These are phyloP conservation scores for Ocimum tenuiflorum DNA, from an alignment of 257 asterid genomes.

Conservation along the genomic window DNA sequence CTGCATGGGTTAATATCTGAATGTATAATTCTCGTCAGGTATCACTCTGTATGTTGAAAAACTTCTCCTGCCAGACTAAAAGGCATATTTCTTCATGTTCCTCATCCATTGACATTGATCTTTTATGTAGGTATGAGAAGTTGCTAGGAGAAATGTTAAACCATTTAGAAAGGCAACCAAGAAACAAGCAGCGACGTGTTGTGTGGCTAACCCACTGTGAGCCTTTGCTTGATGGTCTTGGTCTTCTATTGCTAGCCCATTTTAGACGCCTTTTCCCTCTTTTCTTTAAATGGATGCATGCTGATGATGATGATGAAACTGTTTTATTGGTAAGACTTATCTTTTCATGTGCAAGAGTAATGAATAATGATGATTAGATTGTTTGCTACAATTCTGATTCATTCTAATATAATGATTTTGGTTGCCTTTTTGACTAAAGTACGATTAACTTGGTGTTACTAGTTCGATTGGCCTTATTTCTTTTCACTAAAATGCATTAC, in stretches of 20 bases:
- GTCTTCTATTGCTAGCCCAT: slow-evolving; percentile 72
- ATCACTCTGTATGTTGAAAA: neutral
- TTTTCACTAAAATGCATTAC: neutral
- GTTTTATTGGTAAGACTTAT: slow-evolving; percentile 60
- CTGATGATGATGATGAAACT: slow-evolving; percentile 85
- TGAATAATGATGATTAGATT: neutral
- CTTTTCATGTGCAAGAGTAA: slow-evolving; percentile 10
- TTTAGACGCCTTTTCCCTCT: slow-evolving; percentile 81
- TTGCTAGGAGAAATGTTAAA: slow-evolving; percentile 72
- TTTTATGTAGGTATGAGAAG: slow-evolving; percentile 64
- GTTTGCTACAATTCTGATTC: neutral
- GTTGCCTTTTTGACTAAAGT: neutral
- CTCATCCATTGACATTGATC: neutral
- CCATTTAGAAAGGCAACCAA: slow-evolving; percentile 92
- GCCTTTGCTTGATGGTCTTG: slow-evolving; percentile 56
- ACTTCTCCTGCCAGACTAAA: neutral
- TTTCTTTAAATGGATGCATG: slow-evolving; percentile 87
- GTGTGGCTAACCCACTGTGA: slow-evolving; percentile 74
- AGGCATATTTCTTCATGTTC: neutral
- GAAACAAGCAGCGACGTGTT: slow-evolving; percentile 70
- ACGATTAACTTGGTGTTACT: neutral
- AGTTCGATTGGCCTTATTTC: neutral
- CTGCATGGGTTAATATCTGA: neutral
- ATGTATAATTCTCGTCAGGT: neutral
- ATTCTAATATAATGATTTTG: neutral